phyloP scores from a whole-genome alignment of 2,329 filamentous ascomycete species.

The Sarocladium oryzae region DNA sequence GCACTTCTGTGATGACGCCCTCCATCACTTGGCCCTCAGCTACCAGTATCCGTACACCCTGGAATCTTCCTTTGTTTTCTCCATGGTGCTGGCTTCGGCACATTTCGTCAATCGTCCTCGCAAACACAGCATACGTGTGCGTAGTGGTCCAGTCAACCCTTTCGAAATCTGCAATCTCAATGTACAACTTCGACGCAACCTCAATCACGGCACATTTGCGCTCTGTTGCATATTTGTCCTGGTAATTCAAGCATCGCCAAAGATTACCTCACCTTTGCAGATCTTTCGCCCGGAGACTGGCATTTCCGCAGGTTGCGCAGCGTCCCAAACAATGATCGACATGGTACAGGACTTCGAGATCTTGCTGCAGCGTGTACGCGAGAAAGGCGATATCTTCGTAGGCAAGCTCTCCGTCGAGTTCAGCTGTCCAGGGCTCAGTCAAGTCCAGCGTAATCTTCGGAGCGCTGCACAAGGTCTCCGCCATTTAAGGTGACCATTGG shows the following conservation, averaged over 20 bases:
- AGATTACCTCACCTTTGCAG: slow-evolving; percentile 16
- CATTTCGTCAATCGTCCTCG: slow-evolving; percentile 20
- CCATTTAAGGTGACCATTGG: slow-evolving; percentile 23
- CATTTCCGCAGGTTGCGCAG: slow-evolving; percentile 17
- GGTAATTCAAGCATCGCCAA: slow-evolving; percentile 17
- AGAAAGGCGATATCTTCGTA: slow-evolving; percentile 23
- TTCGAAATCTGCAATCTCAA: slow-evolving; percentile 26
- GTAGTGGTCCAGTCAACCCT: slow-evolving; percentile 22
- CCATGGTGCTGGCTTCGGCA: slow-evolving; percentile 24
- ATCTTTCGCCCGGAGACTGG: slow-evolving; percentile 9
- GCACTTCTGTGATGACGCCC: slow-evolving; percentile 10
- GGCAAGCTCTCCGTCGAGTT: slow-evolving; percentile 12
- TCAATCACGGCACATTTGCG: slow-evolving; percentile 22
- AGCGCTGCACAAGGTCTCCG: slow-evolving; percentile 18
- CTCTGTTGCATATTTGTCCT: slow-evolving; percentile 12
- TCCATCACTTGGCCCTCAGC: slow-evolving; percentile 19
- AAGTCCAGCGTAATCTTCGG: slow-evolving; percentile 23
- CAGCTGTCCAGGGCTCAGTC: slow-evolving; percentile 18
- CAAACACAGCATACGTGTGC: slow-evolving; percentile 25
- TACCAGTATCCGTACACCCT: slow-evolving; percentile 21
- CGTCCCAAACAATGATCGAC: slow-evolving; percentile 22
- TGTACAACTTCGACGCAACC: slow-evolving; percentile 23
- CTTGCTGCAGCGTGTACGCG: slow-evolving; percentile 22
- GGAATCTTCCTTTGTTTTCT: slow-evolving; percentile 14
- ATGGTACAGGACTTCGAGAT: slow-evolving; percentile 24